Evolutionary conservation across 2,329 filamentous ascomycete species (phyloP).

Genomic region (Neonectria punicea): DNA sequence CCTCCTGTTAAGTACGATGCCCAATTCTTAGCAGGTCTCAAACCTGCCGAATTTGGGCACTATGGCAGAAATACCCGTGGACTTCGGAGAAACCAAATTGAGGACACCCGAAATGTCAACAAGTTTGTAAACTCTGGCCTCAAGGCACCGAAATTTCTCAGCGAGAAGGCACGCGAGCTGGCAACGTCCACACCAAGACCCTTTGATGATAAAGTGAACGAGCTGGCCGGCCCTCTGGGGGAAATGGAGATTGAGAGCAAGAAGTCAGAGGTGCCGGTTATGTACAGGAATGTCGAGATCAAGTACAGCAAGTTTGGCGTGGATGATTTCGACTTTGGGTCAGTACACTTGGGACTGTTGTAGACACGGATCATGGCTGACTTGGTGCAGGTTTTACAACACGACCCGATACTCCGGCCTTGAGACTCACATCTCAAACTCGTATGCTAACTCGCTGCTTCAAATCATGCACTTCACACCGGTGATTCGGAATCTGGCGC

Average conservation of each 20-base stretch:
- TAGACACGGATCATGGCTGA: slow-evolving; percentile 27
- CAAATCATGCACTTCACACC: slow-evolving; percentile 94
- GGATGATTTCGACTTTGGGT: slow-evolving; percentile 99
- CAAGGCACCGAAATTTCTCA: slow-evolving; percentile 89
- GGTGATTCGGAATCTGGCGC: slow-evolving; percentile 84
- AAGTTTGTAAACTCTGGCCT: slow-evolving; percentile 69
- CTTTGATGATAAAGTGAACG: slow-evolving; percentile 60
- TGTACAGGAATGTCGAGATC: slow-evolving; percentile 96
- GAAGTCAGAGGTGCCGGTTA: slow-evolving; percentile 83
- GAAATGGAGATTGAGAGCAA: slow-evolving; percentile 77
- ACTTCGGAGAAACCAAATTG: slow-evolving; percentile 81
- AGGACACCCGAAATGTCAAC: slow-evolving; percentile 75
- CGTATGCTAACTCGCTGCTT: slow-evolving; percentile 91
- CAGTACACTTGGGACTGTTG: slow-evolving; percentile 6
- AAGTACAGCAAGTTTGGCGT: slow-evolving; percentile 99
- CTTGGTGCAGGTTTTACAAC: slow-evolving; percentile 81
- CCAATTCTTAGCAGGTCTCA: slow-evolving; percentile 74
- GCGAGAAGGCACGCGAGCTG: slow-evolving; percentile 85
- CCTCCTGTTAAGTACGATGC: slow-evolving; percentile 81
- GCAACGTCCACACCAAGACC: slow-evolving; percentile 56
- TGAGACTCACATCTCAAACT: slow-evolving; percentile 96
- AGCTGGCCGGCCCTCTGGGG: slow-evolving; percentile 73
- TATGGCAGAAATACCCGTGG: slow-evolving; percentile 82
- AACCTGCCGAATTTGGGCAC: slow-evolving; percentile 77
- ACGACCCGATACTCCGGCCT: slow-evolving; percentile 90